Base-by-base conservation (phyloP, 192 early-diverging fungal genomes). In the Pilobolus umbonatus region DNA sequence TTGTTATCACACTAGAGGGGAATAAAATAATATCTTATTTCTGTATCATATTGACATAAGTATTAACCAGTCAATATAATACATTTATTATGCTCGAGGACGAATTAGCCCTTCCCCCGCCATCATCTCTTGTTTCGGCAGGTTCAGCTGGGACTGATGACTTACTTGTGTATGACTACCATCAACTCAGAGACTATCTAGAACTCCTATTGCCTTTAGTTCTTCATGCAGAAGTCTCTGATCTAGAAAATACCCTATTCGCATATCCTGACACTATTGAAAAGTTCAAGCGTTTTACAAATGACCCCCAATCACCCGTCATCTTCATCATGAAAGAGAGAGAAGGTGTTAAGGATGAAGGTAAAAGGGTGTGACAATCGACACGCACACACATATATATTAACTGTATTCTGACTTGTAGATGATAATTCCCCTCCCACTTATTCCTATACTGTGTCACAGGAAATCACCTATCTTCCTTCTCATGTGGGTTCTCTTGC, bases 311-410 rank as follows among this genome's bases (percentile, higher is more conserved):
- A 35, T 64, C 80, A 0, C 84, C 85, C 4, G 90, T 84, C 2
- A 68, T 94, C 19, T 92, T 89, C 67, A 79, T 94, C 44, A 68
- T 88, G 43, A 93, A 91, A 68, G 89, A 92, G 65, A 74, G 74
- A 12, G 83, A 80, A 28, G 77, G 77, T 32, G 59, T 64, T 8
- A 70, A 55, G 17, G 74, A 73, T 39, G 61, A 59, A 32, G 73
- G 70, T 76, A 71, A 63, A 17, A 30, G 15, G 9, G 4, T 21
- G 8, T 22, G n/a, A 17, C n/a, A 43, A 17, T n/a, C 38, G 31
- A 28, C 17, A 57, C 65, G 24, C 4, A 12, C 40, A 44, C 26
- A 4, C 17, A 25, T 45, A 14, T 21, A 47, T 36, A 22, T 11
- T 26, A 40, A 17, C 38, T 53, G 49, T 29, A 42, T 19, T 55